phyloP scores from a whole-genome alignment of 768 basidiomycete genomes.

The Hemileccinum impolitum region DNA sequence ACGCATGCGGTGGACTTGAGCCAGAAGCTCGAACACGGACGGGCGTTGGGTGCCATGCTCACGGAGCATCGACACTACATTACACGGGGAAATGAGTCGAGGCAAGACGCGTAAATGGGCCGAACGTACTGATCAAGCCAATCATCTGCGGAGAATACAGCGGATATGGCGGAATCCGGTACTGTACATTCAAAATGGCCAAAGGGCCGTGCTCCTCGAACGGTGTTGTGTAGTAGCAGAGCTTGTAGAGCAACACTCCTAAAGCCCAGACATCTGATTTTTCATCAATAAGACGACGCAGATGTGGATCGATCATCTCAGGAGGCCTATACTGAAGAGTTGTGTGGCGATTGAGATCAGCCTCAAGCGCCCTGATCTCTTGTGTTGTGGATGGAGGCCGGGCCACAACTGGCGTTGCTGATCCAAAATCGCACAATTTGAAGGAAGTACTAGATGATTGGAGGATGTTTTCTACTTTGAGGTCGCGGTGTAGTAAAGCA shows the following conservation, averaged over 20 bases:
- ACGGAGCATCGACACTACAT: slow-evolving; percentile 82
- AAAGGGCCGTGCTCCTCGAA: slow-evolving; percentile 97
- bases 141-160: slow-evolving; percentile 84
- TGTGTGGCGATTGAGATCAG: slow-evolving; percentile 91
- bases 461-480: slow-evolving; percentile 98
- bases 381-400: slow-evolving; percentile 73
- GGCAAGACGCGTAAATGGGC: background rate
- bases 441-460: slow-evolving; percentile 80
- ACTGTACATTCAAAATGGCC: slow-evolving; percentile 95
- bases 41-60: slow-evolving; percentile 89
- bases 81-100: slow-evolving; percentile 11
- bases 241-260: slow-evolving; percentile 94
- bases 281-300: slow-evolving; percentile 81
- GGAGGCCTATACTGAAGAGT: slow-evolving; percentile 98
- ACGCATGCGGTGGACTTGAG: slow-evolving; percentile 79
- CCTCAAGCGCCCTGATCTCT: slow-evolving; percentile 84
- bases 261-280: slow-evolving; percentile 98
- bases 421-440: slow-evolving; percentile 98
- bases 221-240: slow-evolving; percentile 99
- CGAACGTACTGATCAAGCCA: slow-evolving; percentile 66
- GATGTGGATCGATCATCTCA: slow-evolving; percentile 93
- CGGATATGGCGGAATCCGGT: slow-evolving; percentile 86
- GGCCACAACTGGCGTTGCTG: slow-evolving; percentile 69
- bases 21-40: slow-evolving; percentile 81
- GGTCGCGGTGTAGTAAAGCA: slow-evolving; percentile 90